Conservation (phyloP, 1,284 basidiomycete species). For the Schizophyllum commune region DNA sequence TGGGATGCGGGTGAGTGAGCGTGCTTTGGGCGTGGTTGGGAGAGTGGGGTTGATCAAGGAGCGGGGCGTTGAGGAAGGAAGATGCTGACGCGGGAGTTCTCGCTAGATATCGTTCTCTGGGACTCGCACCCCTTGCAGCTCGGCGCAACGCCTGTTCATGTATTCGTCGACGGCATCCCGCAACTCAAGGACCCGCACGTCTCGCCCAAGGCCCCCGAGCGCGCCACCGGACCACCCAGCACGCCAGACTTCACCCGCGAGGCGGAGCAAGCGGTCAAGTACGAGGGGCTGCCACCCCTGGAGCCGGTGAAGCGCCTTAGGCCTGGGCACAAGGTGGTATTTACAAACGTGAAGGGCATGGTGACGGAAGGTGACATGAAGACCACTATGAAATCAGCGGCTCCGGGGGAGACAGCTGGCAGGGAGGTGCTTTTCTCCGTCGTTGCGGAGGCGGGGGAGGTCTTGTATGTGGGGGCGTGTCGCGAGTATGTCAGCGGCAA, state of each 20-base stretch:
- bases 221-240: neutral
- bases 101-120: slow-evolving; percentile 59
- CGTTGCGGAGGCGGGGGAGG: neutral
- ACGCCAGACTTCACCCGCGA: slow-evolving; percentile 39
- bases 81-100: too few species aligned
- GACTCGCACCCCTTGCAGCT: slow-evolving; percentile 61
- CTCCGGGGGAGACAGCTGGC: neutral
- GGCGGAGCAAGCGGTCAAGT: slow-evolving; percentile 29
- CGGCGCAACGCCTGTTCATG: slow-evolving; percentile 46
- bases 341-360: neutral
- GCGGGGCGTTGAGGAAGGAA: neutral
- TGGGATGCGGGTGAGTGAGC: neutral
- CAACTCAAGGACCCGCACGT: slow-evolving; percentile 26
- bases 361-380: neutral
- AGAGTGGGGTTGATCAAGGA: neutral
- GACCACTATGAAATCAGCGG: neutral
- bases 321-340: neutral
- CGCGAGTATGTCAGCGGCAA: neutral
- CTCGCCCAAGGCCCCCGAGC: neutral
- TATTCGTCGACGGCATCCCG: slow-evolving; percentile 43
- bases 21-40: neutral
- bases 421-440: neutral
- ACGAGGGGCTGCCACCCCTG: slow-evolving; percentile 44
- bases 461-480: neutral
- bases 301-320: slow-evolving; percentile 12